Conservation (phyloP, 495 filamentous ascomycete species). For the Platismatia glauca region DNA sequence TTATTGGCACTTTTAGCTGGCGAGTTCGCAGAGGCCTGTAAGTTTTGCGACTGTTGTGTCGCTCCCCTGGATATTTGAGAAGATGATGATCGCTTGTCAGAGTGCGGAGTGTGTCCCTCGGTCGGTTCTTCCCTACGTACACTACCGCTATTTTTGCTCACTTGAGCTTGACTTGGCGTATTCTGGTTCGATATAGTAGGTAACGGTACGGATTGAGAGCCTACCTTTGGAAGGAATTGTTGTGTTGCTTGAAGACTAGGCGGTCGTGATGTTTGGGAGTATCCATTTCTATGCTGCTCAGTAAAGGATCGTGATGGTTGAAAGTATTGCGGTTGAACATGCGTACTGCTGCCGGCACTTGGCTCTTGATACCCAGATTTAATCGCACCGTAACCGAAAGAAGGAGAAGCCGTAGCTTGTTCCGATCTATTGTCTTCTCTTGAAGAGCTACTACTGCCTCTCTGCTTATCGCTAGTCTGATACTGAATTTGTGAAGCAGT, state of each 20-base stretch:
- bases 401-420: not conserved
- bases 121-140: not conserved
- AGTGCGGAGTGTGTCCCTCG: not conserved
- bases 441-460: not conserved
- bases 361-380: slow-evolving; percentile 4
- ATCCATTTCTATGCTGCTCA: slow-evolving; percentile 1
- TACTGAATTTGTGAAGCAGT: not conserved
- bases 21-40: not conserved
- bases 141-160: not conserved
- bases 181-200: slow-evolving; percentile 3
- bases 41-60: not conserved
- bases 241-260: slow-evolving; percentile 17
- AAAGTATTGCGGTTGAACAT: not conserved
- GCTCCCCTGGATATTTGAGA: not conserved
- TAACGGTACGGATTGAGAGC: slow-evolving; percentile 9
- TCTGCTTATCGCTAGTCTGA: not conserved
- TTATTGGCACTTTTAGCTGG: not conserved
- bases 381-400: not conserved
- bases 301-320: not conserved
- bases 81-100: not conserved
- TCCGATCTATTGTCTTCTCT: slow-evolving; percentile 1
- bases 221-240: not conserved
- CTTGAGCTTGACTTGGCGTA: not conserved
- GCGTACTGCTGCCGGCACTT: not conserved
- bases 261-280: slow-evolving; percentile 13